Conservation (phyloP, 2,329 filamentous ascomycete species). For the Tolypocladium ovalisporum region DNA sequence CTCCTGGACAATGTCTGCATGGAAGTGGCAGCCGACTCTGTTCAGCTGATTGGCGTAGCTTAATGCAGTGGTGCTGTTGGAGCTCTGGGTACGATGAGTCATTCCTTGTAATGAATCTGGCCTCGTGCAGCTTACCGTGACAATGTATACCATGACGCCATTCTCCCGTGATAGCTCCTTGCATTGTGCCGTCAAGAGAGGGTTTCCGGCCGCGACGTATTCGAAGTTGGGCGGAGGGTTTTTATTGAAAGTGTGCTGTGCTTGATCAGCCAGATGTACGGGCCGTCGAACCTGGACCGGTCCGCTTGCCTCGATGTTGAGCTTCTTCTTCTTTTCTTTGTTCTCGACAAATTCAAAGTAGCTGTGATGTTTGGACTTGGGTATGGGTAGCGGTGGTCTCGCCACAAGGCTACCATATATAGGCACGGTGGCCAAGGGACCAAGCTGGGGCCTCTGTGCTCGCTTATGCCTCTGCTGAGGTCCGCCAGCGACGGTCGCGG, state of each 20-base stretch:
- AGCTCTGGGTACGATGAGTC: constrained; percentile 12
- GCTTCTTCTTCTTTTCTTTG: constrained; percentile 51
- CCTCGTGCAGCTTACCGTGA: constrained; percentile 35
- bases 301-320: constrained; percentile 46
- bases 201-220: constrained; percentile 53
- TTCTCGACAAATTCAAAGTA: constrained; percentile 57
- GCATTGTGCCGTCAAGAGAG: constrained; percentile 47
- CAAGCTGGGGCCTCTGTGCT: constrained; percentile 19
- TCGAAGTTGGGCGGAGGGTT: constrained; percentile 49
- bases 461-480: constrained; percentile 25
- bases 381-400: constrained; percentile 23
- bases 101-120: no score
- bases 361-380: constrained; percentile 45
- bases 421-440: constrained; percentile 18
- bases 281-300: not conserved
- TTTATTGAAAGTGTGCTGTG: constrained; percentile 39
- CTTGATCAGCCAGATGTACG: constrained; percentile 12
- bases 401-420: constrained; percentile 22
- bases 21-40: constrained; percentile 50
- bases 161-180: constrained; percentile 54
- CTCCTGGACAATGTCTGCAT: constrained; percentile 47
- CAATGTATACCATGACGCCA: constrained; percentile 55
- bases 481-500: constrained; percentile 17
- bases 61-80: constrained; percentile 20
- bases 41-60: constrained; percentile 42